phyloP scores from a whole-genome alignment of 1,139 yeast genomes.

The Pichia norvegensis region DNA sequence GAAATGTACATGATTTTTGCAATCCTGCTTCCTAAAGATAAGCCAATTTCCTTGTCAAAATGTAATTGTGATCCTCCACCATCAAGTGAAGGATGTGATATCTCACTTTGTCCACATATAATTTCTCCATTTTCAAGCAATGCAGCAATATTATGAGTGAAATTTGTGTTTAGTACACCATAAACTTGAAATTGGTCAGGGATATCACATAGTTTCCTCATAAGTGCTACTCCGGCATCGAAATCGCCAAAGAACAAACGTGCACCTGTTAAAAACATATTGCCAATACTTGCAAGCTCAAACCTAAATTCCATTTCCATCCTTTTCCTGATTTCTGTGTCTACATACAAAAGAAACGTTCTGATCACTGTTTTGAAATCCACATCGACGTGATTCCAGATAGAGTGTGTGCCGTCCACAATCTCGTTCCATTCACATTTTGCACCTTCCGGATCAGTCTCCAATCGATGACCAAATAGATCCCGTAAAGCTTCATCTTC shows the following conservation, averaged over 20 bases:
- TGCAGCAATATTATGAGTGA: conserved; percentile 83
- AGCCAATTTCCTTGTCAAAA: conserved; percentile 46
- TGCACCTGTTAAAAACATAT: conserved; percentile 74
- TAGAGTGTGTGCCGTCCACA: conserved; percentile 68
- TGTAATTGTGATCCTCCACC: conserved; percentile 26
- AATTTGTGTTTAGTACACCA: conserved; percentile 80
- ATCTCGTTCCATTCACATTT: conserved; percentile 61
- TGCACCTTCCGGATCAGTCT: conserved; percentile 23
- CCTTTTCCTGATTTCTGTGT: conserved; percentile 67
- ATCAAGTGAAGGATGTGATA: conserved; percentile 60
- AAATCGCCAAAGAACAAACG: conserved; percentile 76
- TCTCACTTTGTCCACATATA: conserved; percentile 91
- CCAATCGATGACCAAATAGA: conserved; percentile 55
- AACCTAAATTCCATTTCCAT: conserved; percentile 60
- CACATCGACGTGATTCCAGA: conserved; percentile 58
- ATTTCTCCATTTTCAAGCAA: conserved; percentile 57
- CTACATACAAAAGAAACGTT: conserved; percentile 68
- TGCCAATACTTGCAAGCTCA: conserved; percentile 79
- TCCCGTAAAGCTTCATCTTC: conserved; percentile 39
- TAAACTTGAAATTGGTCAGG: conserved; percentile 49
- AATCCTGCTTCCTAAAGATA: conserved; percentile 70
- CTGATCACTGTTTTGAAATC: conserved; percentile 37
- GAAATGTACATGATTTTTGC: conserved; percentile 70
- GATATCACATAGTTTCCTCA: conserved; percentile 60
- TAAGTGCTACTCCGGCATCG: conserved; percentile 75